Evolutionary conservation across 2,329 filamentous ascomycete genomes (phyloP).

Genomic region (Penicillium sp.): DNA sequence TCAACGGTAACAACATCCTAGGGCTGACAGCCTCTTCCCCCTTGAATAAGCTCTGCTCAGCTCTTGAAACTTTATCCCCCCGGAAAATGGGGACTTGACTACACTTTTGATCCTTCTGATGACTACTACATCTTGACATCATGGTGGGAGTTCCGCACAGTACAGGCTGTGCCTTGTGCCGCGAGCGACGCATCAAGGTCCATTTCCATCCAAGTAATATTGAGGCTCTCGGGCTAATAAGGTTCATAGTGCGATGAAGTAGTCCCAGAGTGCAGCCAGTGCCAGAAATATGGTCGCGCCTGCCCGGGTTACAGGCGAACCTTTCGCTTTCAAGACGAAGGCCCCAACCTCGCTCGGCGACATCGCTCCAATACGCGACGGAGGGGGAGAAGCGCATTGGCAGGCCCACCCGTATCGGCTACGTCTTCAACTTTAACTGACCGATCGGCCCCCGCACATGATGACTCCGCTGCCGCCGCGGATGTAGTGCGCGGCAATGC

Average conservation of each 20-base stretch:
- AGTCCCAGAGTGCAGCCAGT: slow-evolving; percentile 41
- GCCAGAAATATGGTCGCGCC: slow-evolving; percentile 35
- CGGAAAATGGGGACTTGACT: slow-evolving; percentile 1
- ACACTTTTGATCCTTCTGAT: background rate
- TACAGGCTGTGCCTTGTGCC: slow-evolving; percentile 43
- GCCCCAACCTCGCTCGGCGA: slow-evolving; percentile 33
- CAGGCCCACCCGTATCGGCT: slow-evolving; percentile 2
- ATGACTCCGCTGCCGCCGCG: slow-evolving; percentile 11
- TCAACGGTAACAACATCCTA: background rate
- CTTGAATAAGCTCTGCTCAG: background rate
- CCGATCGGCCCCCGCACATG: background rate
- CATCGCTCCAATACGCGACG: slow-evolving; percentile 20
- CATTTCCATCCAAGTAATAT: slow-evolving; percentile 7
- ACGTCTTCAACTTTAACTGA: slow-evolving; percentile 3
- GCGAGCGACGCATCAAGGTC: slow-evolving; percentile 41
- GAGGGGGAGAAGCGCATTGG: slow-evolving; percentile 3
- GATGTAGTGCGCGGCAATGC: slow-evolving; percentile 24
- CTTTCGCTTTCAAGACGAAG: slow-evolving; percentile 41
- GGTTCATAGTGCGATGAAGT: slow-evolving; percentile 45
- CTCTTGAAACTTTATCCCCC: background rate
- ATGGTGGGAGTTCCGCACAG: slow-evolving; percentile 46
- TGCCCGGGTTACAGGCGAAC: slow-evolving; percentile 38
- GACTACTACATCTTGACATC: slow-evolving; percentile 9
- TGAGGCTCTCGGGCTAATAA: background rate
- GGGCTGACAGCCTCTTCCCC: background rate